Evolutionary conservation across 2,329 filamentous ascomycete genomes (phyloP).

Genomic region (Chaetomium sp.): DNA sequence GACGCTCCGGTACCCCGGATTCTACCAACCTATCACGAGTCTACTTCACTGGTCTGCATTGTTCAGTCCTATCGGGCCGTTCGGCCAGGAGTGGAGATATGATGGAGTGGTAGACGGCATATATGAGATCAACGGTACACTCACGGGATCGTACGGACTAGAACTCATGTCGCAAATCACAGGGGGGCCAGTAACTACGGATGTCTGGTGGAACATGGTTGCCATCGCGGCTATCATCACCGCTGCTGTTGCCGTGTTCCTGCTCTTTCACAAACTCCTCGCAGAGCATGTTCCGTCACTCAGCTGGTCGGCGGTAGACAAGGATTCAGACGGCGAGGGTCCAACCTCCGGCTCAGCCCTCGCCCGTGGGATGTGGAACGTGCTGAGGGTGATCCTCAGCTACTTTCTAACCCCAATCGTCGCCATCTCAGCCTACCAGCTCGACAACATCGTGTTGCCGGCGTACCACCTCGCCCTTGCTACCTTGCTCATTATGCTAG

Average conservation of each 20-base stretch:
- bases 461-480: constrained; percentile 8
- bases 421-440: constrained; percentile 14
- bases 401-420: constrained; percentile 10
- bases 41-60: constrained; percentile 10
- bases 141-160: constrained; percentile 8
- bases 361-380: constrained; percentile 4
- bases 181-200: constrained; percentile 9
- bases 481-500: constrained; percentile 3
- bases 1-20: constrained; percentile 12
- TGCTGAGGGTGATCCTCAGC: constrained; percentile 8
- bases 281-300: not conserved
- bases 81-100: constrained; percentile 7
- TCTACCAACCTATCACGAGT: constrained; percentile 15
- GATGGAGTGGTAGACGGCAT: not conserved
- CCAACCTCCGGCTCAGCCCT: not conserved
- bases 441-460: constrained; percentile 3
- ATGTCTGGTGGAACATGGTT: constrained; percentile 14
- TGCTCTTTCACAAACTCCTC: not conserved
- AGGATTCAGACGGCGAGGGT: not conserved
- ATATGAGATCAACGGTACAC: constrained; percentile 15
- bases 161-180: constrained; percentile 16
- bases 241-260: not conserved
- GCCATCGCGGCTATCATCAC: not conserved
- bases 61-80: constrained; percentile 8
- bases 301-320: not conserved